Evolutionary conservation across 768 basidiomycete species (phyloP).

Genomic region (Boletus subcaerulescens): DNA sequence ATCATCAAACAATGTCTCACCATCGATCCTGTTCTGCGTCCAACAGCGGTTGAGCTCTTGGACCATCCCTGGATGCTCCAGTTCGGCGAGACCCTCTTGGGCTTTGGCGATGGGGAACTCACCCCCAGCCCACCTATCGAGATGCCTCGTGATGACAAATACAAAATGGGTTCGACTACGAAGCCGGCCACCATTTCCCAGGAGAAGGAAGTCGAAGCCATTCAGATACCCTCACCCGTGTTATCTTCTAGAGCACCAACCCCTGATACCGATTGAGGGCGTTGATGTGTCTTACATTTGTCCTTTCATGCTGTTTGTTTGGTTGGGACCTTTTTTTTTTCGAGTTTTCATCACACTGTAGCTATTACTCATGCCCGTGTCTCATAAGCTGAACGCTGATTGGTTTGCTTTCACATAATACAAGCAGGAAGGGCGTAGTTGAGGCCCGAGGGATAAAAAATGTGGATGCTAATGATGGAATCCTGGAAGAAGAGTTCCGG

Average conservation of each 20-base stretch:
- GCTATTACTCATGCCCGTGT: conserved; percentile 7
- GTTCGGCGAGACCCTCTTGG: conserved; percentile 67
- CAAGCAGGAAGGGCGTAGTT: too few relatives aligned
- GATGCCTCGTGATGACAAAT: conserved; percentile 47
- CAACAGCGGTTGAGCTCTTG: conserved; percentile 81
- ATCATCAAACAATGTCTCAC: conserved; percentile 92
- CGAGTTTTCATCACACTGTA: conserved; percentile 15
- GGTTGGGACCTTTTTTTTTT: not conserved
- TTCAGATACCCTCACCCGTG: conserved; percentile 49
- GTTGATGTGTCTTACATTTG: not conserved
- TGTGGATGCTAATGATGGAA: too few relatives aligned
- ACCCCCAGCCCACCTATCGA: conserved; percentile 46
- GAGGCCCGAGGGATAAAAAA: too few relatives aligned
- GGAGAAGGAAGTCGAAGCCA: conserved; percentile 59
- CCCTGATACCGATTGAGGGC: conserved; percentile 26
- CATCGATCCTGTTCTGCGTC: conserved; percentile 80
- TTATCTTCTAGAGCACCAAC: conserved; percentile 40
- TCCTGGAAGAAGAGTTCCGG: too few relatives aligned
- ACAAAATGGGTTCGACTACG: conserved; percentile 50
- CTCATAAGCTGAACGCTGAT: too few relatives aligned
- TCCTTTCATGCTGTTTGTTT: not conserved
- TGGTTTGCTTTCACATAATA: too few relatives aligned
- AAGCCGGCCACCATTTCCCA: conserved; percentile 55
- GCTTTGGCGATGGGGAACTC: conserved; percentile 64
- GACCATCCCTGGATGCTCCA: conserved; percentile 88